Evolutionary conservation across 257 asterid genomes (phyloP), one percentile per base, ranked within the genome.

Genomic region (Solanum sejunctum): DNA sequence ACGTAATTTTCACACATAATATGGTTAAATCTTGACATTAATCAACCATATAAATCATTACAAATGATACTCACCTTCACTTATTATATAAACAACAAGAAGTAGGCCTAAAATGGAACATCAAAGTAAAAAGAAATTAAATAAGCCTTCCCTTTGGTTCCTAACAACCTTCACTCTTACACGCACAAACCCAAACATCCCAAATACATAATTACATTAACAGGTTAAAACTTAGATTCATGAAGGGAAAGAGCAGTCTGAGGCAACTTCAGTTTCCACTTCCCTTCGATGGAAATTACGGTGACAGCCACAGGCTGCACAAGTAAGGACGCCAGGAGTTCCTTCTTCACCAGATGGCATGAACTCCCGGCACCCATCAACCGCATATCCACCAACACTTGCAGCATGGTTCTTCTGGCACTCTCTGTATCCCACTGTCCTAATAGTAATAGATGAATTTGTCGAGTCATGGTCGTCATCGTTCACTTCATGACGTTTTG

Each of bases 241-340:
- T 16, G 6, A 52, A 49, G 23, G 77, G 47, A 15, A 23, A 43
- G 86, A 84, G 45, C 83, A 26, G 58, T 87, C 93, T 61, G 86
- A 84, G 2, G 85, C 88, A 17, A 81, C 88, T 88, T 90, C 95
- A 18, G 88, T 86, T 85, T 88, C 88, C 67, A 88, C 91, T 85
- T 88, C 92, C 88, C 97, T 84, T 45, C 94, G 87, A 87, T 93
- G 99, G 86, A 92, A 95, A 87, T 89, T 95, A 58, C 97, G 89
- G 92, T 93, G 98, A 90, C 98, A 95, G 73, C 98, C 94, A 81
- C 98, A 95, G 84, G 98, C 96, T 15, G 98, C 98, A 85, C 98
- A 95, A 6, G 89, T 87, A 64, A 95, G 92, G 12, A 93, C 95
- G 17, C 81, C 93, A 12, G 21, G 52, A 0, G 89, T 87, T 0